Conservation (phyloP, 441 rosid genomes). For the Sinapis alba region DNA sequence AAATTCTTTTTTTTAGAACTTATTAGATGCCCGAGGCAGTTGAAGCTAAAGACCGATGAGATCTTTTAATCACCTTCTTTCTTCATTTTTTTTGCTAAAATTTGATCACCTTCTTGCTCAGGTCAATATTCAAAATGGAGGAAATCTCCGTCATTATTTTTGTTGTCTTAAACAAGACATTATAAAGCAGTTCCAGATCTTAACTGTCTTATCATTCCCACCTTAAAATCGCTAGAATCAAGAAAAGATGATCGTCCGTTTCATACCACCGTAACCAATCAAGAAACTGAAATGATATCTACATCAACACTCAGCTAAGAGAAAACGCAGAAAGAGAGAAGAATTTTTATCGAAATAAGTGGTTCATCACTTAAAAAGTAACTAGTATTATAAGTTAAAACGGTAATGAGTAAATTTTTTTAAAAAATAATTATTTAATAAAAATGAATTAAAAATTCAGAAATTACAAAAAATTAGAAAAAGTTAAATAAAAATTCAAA, state of each 20-base stretch:
- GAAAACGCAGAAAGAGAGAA: too few species aligned
- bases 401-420: too few species aligned
- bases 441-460: too few species aligned
- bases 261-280: conserved; percentile 59
- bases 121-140: conserved; percentile 58
- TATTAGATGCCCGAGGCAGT: background rate
- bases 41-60: background rate
- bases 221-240: conserved; percentile 87
- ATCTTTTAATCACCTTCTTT: conserved; percentile 52
- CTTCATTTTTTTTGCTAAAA: too few species aligned
- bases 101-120: conserved; percentile 57
- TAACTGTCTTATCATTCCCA: conserved; percentile 81
- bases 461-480: too few species aligned
- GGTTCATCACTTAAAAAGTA: too few species aligned
- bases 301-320: too few species aligned
- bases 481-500: too few species aligned
- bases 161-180: conserved; percentile 47
- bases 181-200: conserved; percentile 70
- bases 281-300: background rate
- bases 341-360: too few species aligned
- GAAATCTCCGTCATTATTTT: conserved; percentile 33
- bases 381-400: too few species aligned
- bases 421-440: too few species aligned
- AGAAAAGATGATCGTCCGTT: conserved; percentile 70
- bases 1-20: background rate